These are phyloP conservation scores for Aspergillus proliferans DNA, from an alignment of 2,329 filamentous ascomycete species.

Conservation along the genomic window DNA sequence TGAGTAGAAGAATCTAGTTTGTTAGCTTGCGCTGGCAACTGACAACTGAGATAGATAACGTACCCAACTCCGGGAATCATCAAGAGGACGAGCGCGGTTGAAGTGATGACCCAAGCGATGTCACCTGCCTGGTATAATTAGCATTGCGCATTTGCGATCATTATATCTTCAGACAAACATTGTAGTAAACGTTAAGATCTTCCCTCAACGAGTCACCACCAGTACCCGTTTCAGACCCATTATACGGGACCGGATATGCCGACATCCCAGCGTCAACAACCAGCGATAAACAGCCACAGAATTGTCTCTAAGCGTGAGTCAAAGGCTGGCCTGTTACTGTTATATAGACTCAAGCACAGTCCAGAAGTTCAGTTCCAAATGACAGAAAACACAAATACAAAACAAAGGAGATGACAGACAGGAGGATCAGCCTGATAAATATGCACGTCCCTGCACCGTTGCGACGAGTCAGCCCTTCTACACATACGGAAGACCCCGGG, in stretches of 20 bases:
- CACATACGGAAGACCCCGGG: neutral
- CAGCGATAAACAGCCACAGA: neutral
- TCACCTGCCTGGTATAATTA: conserved; percentile 59
- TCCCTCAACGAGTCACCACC: conserved; percentile 62
- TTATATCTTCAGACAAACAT: conserved; percentile 30
- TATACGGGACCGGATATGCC: conserved; percentile 49
- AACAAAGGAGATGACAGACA: neutral
- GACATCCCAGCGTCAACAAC: conserved; percentile 20
- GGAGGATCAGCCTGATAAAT: conserved; percentile 4
- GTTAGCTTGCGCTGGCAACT: conserved; percentile 3
- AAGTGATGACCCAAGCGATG: conserved; percentile 72
- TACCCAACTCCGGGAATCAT: conserved; percentile 87
- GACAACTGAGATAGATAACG: neutral
- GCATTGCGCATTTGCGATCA: neutral
- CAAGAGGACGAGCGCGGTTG: conserved; percentile 73
- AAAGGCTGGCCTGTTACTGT: neutral
- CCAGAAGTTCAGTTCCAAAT: neutral
- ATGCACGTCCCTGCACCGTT: conserved; percentile 4
- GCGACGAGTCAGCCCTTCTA: too few species aligned
- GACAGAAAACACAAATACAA: neutral
- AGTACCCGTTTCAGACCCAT: conserved; percentile 53
- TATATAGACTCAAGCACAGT: neutral
- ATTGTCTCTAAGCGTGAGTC: neutral
- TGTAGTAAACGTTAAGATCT: conserved; percentile 80
- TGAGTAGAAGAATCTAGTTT: conserved; percentile 76